Base-by-base conservation (phyloP, 2,329 filamentous ascomycete species). In the Colletotrichum theobromicola region DNA sequence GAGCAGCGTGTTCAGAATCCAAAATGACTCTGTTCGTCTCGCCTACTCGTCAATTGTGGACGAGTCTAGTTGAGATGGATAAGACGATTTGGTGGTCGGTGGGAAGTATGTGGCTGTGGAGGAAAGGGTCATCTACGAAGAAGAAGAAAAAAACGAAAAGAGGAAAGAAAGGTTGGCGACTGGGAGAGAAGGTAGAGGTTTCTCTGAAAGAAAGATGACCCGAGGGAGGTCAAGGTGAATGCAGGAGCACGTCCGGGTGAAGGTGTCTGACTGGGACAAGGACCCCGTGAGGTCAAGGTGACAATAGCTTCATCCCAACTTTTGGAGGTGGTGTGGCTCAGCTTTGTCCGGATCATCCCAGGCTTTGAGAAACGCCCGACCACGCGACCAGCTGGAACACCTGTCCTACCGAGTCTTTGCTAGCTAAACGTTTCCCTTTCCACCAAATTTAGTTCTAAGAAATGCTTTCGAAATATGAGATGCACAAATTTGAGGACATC, bases 241-340 rank as follows among this genome's bases (percentile, higher is more conserved):
- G 69, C 42, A 53, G 37, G 57, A 72, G 57, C 63, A 72, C 35
- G 72, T 53, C 57, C 69, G 63, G 63, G 21, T 75, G 62, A 67
- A 72, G 57, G 68, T 63, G 67, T 35, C 72, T 42, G 63, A 63
- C 62, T 72, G 72, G 63, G 57, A 75, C 72, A 75, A 72, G 69
- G 72, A 46, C 72, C 72, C 57, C 58, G 63, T 58, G 69, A 67
- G 72, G 50, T 26, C 42, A 58, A n/a, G 62, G 63, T 67, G 68
- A 75, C 63, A 75, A 72, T 67, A 67, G 69, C 72, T 75, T 75
- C 72, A 72, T 75, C 72, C 72, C 68, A 75, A 61, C 55, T 75
- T 67, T 72, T 58, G 12, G 15, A 35, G 35, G 62, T 72, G 68
- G 68, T 67, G 72, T 75, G 72, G 72, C 72, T 67, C 28, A 72